phyloP scores from a whole-genome alignment of 257 asterid species.

The Verbena officinalis region DNA sequence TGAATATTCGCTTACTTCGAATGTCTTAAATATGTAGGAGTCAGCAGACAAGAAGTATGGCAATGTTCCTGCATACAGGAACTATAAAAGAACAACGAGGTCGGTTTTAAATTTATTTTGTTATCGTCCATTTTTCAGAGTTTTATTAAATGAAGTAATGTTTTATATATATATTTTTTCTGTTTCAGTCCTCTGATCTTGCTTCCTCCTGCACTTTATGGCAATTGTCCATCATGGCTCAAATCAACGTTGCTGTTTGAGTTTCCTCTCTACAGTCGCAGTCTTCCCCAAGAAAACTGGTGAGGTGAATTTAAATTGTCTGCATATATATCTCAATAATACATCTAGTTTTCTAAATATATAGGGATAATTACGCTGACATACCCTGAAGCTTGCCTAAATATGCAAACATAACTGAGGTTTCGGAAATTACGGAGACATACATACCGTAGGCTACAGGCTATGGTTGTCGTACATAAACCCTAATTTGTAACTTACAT shows the following conservation, averaged over 20 bases:
- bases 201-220: conserved; percentile 88
- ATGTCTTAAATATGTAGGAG: conserved; percentile 43
- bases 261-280: conserved; percentile 83
- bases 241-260: conserved; percentile 71
- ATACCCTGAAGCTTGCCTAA: no score
- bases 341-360: neutral
- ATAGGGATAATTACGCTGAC: no score
- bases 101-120: conserved; percentile 19
- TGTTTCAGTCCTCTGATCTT: conserved; percentile 83
- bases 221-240: conserved; percentile 71
- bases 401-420: no score
- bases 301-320: conserved; percentile 30
- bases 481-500: no score
- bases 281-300: conserved; percentile 79
- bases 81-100: conserved; percentile 88
- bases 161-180: neutral
- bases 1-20: conserved; percentile 8
- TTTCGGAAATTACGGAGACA: no score
- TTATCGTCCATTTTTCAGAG: neutral
- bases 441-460: no score
- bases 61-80: conserved; percentile 55
- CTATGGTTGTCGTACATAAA: no score
- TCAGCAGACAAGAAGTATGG: conserved; percentile 89
- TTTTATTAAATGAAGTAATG: neutral
- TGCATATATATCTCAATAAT: neutral